Base-by-base conservation (phyloP, 257 asterid genomes). In the Haberlea rhodopensis region DNA sequence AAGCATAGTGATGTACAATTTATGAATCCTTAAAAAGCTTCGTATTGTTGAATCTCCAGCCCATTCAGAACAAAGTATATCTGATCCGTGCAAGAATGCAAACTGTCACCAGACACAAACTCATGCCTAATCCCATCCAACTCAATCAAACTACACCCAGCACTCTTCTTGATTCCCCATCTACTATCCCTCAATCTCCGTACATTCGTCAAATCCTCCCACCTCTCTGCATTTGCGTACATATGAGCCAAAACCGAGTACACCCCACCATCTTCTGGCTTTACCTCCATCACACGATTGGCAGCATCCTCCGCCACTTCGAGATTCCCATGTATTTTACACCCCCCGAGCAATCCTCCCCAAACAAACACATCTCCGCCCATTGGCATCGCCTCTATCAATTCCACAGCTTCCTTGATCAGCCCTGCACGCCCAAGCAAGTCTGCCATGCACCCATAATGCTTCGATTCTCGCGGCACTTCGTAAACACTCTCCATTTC, bases 331-430 rank as follows among this genome's bases (percentile, higher is more conserved):
- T 92, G 96, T 69, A 79, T 75, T 67, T 86, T 78, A 60, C 97
- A 89, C 62, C 98, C 98, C 26, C 98, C 97, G n/a, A 92, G 94
- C 78, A 92, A 63, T 25, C 96, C 94, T 27, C 97, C 97, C 98
- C 96, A 91, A 45, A 82, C 91, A 23, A 82, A 91, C 37, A 82
- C 88, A 31, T 89, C 97, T 2, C 95, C 96, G 23, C 63, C 63
- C 87, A 83, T 75, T 3, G 96, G 96, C 97, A 89, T 87, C 15
- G 63, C 70, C 58, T 73, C 73, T 65, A 91, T 87, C 92, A 89
- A 79, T 73, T 78, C 75, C 70, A 63, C 25, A 10, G 97, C 94
- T 70, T 91, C 98, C 18, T 74, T 48, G 11, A 84, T 82, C 76
- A 78, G 68, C 15, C 98, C 97, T 2, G 96, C 90, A 5, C 97